Evolutionary conservation across 2,329 filamentous ascomycete species (phyloP), one percentile per base, ranked within the genome.

Genomic region (Ilyonectria destructans): DNA sequence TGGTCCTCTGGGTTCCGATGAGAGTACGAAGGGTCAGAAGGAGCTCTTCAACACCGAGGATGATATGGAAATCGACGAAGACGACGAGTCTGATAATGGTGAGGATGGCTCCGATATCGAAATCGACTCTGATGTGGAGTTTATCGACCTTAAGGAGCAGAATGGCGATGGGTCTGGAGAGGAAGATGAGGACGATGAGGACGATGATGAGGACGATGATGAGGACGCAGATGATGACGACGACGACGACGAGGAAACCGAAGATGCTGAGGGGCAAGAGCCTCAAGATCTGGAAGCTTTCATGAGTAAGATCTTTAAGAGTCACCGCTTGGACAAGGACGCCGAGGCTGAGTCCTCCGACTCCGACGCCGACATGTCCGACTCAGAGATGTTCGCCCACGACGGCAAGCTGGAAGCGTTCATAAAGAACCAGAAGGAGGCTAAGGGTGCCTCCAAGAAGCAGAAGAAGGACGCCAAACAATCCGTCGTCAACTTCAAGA

Each of bases 401-500:
- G 96, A 98, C 76, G 88, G 89, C 12, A 92, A 96, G 77, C 89
- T 99, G 4, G 90, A 91, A 58, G 93, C 93, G 70, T 94, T 98
- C 69, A 97, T 98, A 86, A 90, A 91, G 72, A 91, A 95, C 72
- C 90, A 91, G 56, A 89, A 89, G 71, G 91, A 94, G 79, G 74
- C 75, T 19, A 85, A 84, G 17, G 83, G 85, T 2, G 91, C 87
- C 79, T 92, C 92, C 77, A 96, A 95, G 83, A 93, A 95, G 81
- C 91, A 96, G 77, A 92, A 93, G 75, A 94, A 94, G 78, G 92
- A 96, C 68, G 95, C 96, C 62, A 96, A 94, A 78, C 93, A 96
- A 73, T 94, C 91, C 21, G 93, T 98, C 77, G 85, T 97, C 76
- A 95, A 96, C 82, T 97, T 99, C 87, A 99, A 99, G 85, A 93